Percentiles rank a stretch among this genome's conserved stretches.
phyloP scores from a whole-genome alignment of 2,329 filamentous ascomycete species.

The Ceratocystis ficicola region DNA sequence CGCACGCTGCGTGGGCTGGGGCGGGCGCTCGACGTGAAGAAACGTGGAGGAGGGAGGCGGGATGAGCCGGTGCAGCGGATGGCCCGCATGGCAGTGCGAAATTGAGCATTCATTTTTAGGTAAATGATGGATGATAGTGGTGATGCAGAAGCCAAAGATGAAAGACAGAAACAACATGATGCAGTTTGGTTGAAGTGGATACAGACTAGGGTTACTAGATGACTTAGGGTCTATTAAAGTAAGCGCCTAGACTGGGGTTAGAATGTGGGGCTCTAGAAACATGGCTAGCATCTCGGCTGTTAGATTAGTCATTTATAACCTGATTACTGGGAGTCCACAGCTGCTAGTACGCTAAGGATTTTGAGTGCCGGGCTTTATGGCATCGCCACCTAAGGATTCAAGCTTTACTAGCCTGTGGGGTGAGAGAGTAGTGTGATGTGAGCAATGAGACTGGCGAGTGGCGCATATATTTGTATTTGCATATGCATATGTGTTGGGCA shows the following conservation, averaged over 20 bases:
- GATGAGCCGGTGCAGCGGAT: background rate
- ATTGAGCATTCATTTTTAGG: conserved; percentile 13
- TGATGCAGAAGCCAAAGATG: background rate
- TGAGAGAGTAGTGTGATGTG: background rate
- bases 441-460: background rate
- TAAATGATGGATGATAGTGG: background rate
- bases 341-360: background rate
- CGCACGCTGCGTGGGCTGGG: background rate
- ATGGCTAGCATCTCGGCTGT: too few species aligned
- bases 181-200: too few species aligned
- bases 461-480: background rate
- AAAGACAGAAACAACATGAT: background rate
- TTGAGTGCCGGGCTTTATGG: background rate
- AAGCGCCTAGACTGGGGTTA: too few species aligned
- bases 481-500: background rate
- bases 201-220: background rate
- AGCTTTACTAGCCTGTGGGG: background rate
- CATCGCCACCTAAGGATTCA: background rate
- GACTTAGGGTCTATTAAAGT: background rate
- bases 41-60: background rate
- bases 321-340: too few species aligned
- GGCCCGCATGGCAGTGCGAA: conserved; percentile 16
- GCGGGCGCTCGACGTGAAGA: conserved; percentile 17
- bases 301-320: too few species aligned
- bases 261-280: too few species aligned